Conservation (phyloP, 208 protist species). For the Herpetomonas tarakana region DNA sequence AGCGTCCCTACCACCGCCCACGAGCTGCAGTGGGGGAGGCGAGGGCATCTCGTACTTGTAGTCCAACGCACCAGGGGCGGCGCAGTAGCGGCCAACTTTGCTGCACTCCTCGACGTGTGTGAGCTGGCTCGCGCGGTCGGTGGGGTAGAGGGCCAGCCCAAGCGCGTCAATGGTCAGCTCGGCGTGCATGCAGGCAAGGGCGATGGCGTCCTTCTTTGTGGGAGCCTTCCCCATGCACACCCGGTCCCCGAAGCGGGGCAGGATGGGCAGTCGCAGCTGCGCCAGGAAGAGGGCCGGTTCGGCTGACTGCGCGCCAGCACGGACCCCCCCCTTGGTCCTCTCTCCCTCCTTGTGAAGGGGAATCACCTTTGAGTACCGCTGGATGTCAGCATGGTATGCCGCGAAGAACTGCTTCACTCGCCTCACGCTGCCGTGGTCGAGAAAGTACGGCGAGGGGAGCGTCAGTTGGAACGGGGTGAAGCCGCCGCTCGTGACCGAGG, state of each 20-base stretch:
- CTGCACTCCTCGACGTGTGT: conserved; percentile 65
- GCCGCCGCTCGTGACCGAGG: conserved; percentile 31
- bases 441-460: conserved; percentile 61
- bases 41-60: conserved; percentile 46
- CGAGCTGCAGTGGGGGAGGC: conserved; percentile 55
- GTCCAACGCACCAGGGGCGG: conserved; percentile 36
- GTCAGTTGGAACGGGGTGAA: conserved; percentile 53
- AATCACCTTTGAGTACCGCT: conserved; percentile 29
- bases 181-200: conserved; percentile 87
- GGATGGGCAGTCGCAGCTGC: conserved; percentile 69
- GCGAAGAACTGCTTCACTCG: conserved; percentile 63
- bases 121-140: conserved; percentile 31
- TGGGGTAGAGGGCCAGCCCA: conserved; percentile 72
- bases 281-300: conserved; percentile 52
- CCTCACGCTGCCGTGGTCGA: conserved; percentile 39
- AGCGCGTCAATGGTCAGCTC: conserved; percentile 88
- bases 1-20: neutral
- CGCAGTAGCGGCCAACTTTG: conserved; percentile 69
- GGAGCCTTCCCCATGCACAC: conserved; percentile 66
- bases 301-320: neutral
- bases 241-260: conserved; percentile 61
- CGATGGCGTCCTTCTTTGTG: conserved; percentile 48
- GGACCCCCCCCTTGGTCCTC: neutral
- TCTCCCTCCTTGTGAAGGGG: conserved; percentile 30
- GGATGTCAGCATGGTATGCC: conserved; percentile 30